Base-by-base conservation (phyloP, 164 flowering plant genomes). In the Macadamia integrifolia region DNA sequence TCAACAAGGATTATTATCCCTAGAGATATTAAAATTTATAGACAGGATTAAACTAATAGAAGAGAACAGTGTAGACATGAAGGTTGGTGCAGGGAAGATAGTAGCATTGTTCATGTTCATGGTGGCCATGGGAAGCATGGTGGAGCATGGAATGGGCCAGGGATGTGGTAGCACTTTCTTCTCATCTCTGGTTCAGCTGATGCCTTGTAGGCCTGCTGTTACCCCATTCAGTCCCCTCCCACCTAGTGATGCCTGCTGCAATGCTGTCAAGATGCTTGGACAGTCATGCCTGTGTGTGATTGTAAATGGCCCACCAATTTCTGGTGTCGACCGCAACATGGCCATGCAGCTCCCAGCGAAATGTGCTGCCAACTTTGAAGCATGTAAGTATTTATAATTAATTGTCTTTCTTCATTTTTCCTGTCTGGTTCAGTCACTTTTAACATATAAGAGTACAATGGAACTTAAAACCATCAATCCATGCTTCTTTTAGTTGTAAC, bases 211-310 rank as follows among this genome's bases (percentile, higher is more conserved):
- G 76, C 79, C 86, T 46, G 82, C 98, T 8, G 90, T 93, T 1
- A 76, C 88, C 32, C 93, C 96, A 11, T 87, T 83, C 53, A 83
- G 90, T 66, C 86, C 93, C 29, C 68, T 84, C 50, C 92, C 86
- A 4, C 97, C 98, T 7, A 88, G 76, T 66, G 88, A 86, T 10
- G 78, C 87, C 29, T 93, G 97, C 66, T 93, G 96, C 80, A 80
- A 59, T 59, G 87, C 96, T 9, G 71, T 93, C 66, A 80, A 70
- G 62, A 52, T 78, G 60, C 82, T 93, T 0, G 97, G 94, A 32
- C 98, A 86, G 75, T 86, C 96, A 52, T 91, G 98, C 68, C 70
- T 91, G 53, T 93, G 98, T 62, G 78, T 81, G 56, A 85, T 91
- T 3, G 77, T 87, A 9, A 91, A 86, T 58, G 98, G 97, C 64